phyloP scores from a whole-genome alignment of 2,329 filamentous ascomycete genomes.

The Aspergillus piperis region DNA sequence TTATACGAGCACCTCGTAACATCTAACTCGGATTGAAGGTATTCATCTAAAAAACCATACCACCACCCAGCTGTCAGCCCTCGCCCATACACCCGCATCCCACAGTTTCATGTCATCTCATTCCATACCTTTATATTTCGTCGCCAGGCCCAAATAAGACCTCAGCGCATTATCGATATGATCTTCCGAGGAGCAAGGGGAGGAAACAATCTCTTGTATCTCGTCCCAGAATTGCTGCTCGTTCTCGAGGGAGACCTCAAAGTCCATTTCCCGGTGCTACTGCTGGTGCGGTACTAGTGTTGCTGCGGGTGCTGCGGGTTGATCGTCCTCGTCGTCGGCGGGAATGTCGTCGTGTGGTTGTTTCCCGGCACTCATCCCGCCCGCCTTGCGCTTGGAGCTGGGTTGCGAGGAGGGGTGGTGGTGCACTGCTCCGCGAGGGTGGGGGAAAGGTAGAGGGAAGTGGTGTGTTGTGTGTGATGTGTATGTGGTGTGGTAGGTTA shows the following conservation, averaged over 20 bases:
- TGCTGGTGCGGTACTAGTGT: no score
- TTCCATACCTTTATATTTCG: conserved; percentile 64
- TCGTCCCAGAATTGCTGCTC: conserved; percentile 88
- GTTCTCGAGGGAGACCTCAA: conserved; percentile 72
- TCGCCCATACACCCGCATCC: background rate
- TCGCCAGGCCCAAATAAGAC: conserved; percentile 77
- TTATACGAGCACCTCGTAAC: conserved; percentile 77
- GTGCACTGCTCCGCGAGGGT: background rate
- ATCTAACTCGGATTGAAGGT: conserved; percentile 74
- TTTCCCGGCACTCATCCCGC: conserved; percentile 40
- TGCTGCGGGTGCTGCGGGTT: conserved; percentile 15
- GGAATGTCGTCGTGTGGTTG: conserved; percentile 19
- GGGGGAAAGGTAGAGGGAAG: background rate
- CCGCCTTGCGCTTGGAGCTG: conserved; percentile 22
- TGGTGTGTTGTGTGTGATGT: no score
- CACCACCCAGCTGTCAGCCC: conserved; percentile 15
- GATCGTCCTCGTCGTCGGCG: conserved; percentile 37
- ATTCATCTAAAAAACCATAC: conserved; percentile 57
- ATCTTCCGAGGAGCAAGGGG: conserved; percentile 61
- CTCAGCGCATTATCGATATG: conserved; percentile 83
- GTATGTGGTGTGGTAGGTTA: no score
- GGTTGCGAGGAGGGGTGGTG: background rate
- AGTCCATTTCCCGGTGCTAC: conserved; percentile 58
- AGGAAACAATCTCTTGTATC: conserved; percentile 65
- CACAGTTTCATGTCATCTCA: background rate